phyloP scores from a whole-genome alignment of 2,329 filamentous ascomycete genomes.

The Aspergillus sp. region DNA sequence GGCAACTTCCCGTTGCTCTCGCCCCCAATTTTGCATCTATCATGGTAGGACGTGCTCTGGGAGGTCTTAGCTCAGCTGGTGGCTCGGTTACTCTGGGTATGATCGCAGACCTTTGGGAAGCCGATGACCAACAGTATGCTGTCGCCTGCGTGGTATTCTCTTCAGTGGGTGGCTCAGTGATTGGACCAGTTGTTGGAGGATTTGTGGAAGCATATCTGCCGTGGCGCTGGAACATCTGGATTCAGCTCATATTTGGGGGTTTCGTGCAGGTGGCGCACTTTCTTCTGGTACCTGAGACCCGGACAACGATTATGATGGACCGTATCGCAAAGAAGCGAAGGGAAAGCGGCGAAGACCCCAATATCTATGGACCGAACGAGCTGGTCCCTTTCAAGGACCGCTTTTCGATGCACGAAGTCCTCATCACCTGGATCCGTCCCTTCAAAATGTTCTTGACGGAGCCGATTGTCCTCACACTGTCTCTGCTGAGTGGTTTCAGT shows the following conservation, averaged over 20 bases:
- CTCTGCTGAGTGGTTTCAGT: conserved; percentile 63
- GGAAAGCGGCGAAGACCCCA: conserved; percentile 58
- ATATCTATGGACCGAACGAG: conserved; percentile 73
- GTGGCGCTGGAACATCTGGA: conserved; percentile 83
- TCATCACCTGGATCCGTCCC: conserved; percentile 60
- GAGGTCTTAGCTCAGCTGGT: conserved; percentile 70
- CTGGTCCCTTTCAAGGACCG: conserved; percentile 61
- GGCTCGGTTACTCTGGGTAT: conserved; percentile 74
- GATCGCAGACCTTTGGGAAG: conserved; percentile 74
- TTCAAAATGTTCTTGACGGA: conserved; percentile 67
- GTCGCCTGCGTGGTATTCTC: conserved; percentile 78
- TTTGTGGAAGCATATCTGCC: conserved; percentile 67
- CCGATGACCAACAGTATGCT: conserved; percentile 72
- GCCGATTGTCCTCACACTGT: conserved; percentile 64
- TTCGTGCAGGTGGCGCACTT: conserved; percentile 69
- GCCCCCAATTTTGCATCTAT: conserved; percentile 72
- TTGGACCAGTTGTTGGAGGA: conserved; percentile 77
- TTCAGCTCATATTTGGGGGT: conserved; percentile 76
- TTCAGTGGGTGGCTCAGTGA: conserved; percentile 73
- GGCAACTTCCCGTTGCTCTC: conserved; percentile 70
- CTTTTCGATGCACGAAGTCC: conserved; percentile 60
- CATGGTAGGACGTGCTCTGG: conserved; percentile 69
- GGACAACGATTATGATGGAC: conserved; percentile 76
- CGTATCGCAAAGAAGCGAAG: conserved; percentile 74
- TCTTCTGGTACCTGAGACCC: conserved; percentile 74